Conservation (phyloP, 2,329 filamentous ascomycete genomes). For the Amphichorda felina region DNA sequence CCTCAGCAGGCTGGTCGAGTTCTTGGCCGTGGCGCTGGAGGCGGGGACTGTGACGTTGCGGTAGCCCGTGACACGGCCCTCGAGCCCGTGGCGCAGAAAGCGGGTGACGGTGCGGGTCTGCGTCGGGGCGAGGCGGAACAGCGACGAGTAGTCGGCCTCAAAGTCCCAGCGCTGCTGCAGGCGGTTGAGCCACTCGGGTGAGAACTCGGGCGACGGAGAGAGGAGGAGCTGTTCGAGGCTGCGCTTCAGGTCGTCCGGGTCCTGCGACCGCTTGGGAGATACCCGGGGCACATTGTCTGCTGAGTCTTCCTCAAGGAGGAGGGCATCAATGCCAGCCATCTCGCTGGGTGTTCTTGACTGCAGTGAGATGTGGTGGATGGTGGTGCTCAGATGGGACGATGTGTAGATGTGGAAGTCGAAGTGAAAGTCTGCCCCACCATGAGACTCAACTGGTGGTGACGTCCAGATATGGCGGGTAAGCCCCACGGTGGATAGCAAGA, state of each 20-base stretch:
- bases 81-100: slow-evolving; percentile 81
- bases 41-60: slow-evolving; percentile 87
- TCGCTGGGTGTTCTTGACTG: slow-evolving; percentile 1
- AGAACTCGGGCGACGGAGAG: slow-evolving; percentile 68
- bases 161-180: slow-evolving; percentile 85
- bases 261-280: slow-evolving; percentile 16
- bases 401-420: background rate
- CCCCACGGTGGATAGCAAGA: no score
- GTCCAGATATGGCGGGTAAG: no score
- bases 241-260: slow-evolving; percentile 52
- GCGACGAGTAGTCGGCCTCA: slow-evolving; percentile 65
- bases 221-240: slow-evolving; percentile 69
- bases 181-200: slow-evolving; percentile 73
- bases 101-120: slow-evolving; percentile 92
- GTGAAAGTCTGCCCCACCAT: no score
- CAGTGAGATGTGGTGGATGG: slow-evolving; percentile 1
- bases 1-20: slow-evolving; percentile 77
- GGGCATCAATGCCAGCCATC: slow-evolving; percentile 22
- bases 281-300: slow-evolving; percentile 6
- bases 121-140: slow-evolving; percentile 80
- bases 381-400: background rate
- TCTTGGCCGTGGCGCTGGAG: slow-evolving; percentile 83
- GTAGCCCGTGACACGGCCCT: slow-evolving; percentile 88
- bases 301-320: slow-evolving; percentile 17
- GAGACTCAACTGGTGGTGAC: no score